Evolutionary conservation across 129 eudicot genomes (phyloP), one percentile per base, ranked within the genome.

Genomic region (Artemisia argyi): DNA sequence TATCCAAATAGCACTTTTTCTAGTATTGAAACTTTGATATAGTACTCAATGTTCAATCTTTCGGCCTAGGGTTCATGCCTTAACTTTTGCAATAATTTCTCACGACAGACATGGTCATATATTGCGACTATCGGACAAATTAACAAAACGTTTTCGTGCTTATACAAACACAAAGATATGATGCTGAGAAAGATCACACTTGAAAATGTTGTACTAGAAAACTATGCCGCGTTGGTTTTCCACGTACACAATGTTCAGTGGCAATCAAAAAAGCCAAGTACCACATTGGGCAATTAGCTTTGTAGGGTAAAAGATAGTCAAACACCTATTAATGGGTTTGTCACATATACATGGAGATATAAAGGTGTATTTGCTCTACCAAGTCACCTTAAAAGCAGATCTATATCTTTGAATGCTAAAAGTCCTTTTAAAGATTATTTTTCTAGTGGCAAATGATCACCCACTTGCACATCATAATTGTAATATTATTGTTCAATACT

Each of bases 331-430:
- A 57, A 42, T 71, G 66, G 28, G 3, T 70, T 16, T 55, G 48
- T 64, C 10, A 28, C 39, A 51, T 42, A 12, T 30, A 15, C 30
- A 42, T 42, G 6, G 24, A 44, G 51, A 49, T 61, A 73, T 28
- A 73, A 74, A 74, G 72, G 64, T 11, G 58, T 58, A 61, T 65
- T 48, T 74, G 19, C 71, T 61, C 58, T 50, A 28, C 67, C 61
- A 61, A 26, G 57, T 81, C 73, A 78, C 79, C 71, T 67, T 64
- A 62, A 79, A 82, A 79, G 87, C 82, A 83, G 76, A 82, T 77
- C 65, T 42, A 72, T 57, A 69, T 80, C 77, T 70, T 71, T 78
- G 76, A 71, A 60, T 47, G 53, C 76, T 72, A 11, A 77, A 77
- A 32, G 57, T 62, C 71, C 66, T 61, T 32, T 68, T 28, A 52